Conservation (phyloP, 202 grass and related monocot genomes). For the Setaria italica region DNA sequence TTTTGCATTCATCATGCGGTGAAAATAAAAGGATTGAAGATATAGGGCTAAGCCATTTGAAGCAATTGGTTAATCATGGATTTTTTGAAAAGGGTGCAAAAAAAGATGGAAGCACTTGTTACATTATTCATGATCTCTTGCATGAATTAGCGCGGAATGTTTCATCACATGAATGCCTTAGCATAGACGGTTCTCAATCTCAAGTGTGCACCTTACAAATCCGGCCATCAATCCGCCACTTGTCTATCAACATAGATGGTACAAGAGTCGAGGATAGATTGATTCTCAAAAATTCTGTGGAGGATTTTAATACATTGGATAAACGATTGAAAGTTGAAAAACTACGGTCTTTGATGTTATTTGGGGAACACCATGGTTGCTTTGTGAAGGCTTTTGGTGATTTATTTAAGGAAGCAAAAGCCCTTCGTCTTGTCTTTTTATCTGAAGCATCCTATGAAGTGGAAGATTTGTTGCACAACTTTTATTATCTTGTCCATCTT, state of each 20-base stretch:
- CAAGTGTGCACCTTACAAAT: background rate
- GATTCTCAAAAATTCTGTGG: background rate
- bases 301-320: background rate
- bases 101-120: background rate
- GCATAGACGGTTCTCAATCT: background rate
- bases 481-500: background rate
- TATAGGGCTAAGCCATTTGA: background rate
- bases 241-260: background rate
- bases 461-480: background rate
- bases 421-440: background rate
- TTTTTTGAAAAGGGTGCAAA: background rate
- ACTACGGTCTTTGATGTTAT: background rate
- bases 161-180: conserved; percentile 10
- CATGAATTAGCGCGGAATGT: background rate
- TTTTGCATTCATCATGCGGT: background rate
- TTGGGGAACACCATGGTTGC: background rate
- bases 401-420: background rate
- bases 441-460: background rate
- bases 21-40: conserved; percentile 1
- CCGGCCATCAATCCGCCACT: background rate
- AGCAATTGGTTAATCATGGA: background rate
- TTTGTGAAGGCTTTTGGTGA: background rate
- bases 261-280: background rate
- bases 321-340: background rate
- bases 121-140: background rate